Evolutionary conservation across 2,329 filamentous ascomycete species (phyloP).

Genomic region (Claviceps lovelessii): DNA sequence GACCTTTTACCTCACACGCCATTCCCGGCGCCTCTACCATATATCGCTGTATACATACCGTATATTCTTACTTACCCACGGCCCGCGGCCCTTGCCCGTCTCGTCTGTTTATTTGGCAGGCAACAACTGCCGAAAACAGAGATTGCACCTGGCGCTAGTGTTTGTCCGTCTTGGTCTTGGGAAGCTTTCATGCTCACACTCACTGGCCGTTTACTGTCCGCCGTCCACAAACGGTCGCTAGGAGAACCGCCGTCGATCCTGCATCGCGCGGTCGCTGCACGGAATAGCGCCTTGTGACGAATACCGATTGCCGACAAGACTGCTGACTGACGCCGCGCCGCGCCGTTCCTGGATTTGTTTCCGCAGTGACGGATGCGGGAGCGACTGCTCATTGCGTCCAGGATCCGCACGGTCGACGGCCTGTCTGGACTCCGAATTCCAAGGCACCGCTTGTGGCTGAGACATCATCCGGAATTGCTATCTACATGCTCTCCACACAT

Average conservation of each 20-base stretch:
- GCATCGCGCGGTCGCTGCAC: neutral
- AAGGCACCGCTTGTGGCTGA: slow-evolving; percentile 11
- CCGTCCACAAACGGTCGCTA: neutral
- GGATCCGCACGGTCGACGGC: slow-evolving; percentile 4
- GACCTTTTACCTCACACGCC: neutral
- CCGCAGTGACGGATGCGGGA: slow-evolving; percentile 11
- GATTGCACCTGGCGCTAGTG: neutral
- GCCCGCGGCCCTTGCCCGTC: neutral
- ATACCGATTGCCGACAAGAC: neutral
- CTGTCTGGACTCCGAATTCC: slow-evolving; percentile 4
- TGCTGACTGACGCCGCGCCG: neutral
- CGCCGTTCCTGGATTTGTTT: slow-evolving; percentile 5
- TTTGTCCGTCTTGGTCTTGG: neutral
- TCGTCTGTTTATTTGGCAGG: neutral
- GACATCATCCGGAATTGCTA: slow-evolving; percentile 7
- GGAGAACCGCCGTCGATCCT: neutral
- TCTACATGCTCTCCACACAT: neutral
- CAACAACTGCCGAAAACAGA: neutral
- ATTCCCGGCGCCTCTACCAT: neutral
- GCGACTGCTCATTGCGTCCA: neutral
- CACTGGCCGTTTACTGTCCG: neutral
- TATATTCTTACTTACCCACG: neutral
- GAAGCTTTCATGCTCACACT: neutral
- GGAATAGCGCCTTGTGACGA: neutral
- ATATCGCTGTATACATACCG: neutral